Base-by-base conservation (phyloP, 208 protist species). In the Strigomonas culicis region DNA sequence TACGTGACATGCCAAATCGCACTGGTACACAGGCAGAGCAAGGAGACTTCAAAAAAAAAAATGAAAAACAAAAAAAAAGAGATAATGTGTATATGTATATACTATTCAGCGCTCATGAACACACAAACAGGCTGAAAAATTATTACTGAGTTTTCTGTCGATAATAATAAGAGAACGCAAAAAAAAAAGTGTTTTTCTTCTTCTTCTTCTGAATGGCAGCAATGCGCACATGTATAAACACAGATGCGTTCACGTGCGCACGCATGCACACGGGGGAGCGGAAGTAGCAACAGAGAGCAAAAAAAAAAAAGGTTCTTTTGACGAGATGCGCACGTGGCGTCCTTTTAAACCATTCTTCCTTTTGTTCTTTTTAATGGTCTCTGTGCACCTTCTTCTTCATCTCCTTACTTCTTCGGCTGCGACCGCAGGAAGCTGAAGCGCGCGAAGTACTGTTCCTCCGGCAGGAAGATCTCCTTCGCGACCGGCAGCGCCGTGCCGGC, bases 401-500 rank as follows among this genome's bases (percentile, higher is more conserved):
- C 31, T 32, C 32, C 21, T 31, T n/a, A n/a, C n/a, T n/a, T n/a
- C n/a, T n/a, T n/a, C 41, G 30, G n/a, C n/a, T 44, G 51, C n/a
- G 10, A 22, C 61, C 17, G 27, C 15, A 30, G 3, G 15, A 46
- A 49, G 7, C 21, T 25, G 25, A 63, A 63, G 56, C 57, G 30
- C 32, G 28, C 21, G 8, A 72, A 62, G 64, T 88, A 93, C 57
- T 75, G 56, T 10, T 24, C 32, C 4, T 70, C 49, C 7, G 70
- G 36, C 15, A 34, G 30, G 63, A 90, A 84, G 28, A 89, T 70
- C 19, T 70, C 68, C 57, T 82, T 78, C 15, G 32, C 71, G 24
- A 73, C 79, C 8, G 67, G 30, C 10, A 57, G 66, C 15, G 32
- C 74, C 30, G 85, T 21, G 8, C 78, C 84, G 3, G 79, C 82